Evolutionary conservation across 192 early-diverging fungal species (phyloP).

Genomic region (Coemansia sp.): DNA sequence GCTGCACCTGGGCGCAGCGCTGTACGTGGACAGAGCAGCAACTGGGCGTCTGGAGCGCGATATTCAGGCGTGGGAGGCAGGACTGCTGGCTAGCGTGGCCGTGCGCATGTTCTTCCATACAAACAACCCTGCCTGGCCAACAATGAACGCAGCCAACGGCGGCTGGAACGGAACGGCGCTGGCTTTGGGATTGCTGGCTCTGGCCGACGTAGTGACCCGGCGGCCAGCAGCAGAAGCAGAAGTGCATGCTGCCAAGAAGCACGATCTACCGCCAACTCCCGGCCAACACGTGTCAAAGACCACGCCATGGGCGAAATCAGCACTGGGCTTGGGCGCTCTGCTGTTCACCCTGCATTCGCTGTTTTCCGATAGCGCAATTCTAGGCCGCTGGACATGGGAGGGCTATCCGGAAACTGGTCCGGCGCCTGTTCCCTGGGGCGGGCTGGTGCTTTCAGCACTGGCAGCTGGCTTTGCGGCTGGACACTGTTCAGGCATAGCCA

Average conservation of each 20-base stretch:
- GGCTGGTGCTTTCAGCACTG: slow-evolving; percentile 60
- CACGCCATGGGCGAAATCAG: slow-evolving; percentile 47
- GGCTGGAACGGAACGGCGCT: slow-evolving; percentile 69
- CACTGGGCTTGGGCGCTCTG: slow-evolving; percentile 62
- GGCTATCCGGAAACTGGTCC: slow-evolving; percentile 77
- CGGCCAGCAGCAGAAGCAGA: slow-evolving; percentile 21
- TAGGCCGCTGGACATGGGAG: slow-evolving; percentile 70
- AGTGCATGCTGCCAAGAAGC: slow-evolving; percentile 35
- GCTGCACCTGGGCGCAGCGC: slow-evolving; percentile 58
- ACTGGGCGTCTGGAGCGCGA: slow-evolving; percentile 62
- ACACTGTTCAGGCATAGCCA: slow-evolving; percentile 38
- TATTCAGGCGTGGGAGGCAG: slow-evolving; percentile 64
- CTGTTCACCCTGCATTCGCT: slow-evolving; percentile 74
- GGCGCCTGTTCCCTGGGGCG: slow-evolving; percentile 69
- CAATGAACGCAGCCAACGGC: slow-evolving; percentile 70
- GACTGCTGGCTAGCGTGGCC: slow-evolving; percentile 64
- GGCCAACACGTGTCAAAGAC: too few relatives aligned
- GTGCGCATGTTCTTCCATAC: slow-evolving; percentile 75
- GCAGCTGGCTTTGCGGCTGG: slow-evolving; percentile 54
- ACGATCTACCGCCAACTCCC: slow-evolving; percentile 15
- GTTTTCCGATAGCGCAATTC: slow-evolving; percentile 70
- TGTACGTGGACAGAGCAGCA: slow-evolving; percentile 55
- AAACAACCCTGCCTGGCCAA: slow-evolving; percentile 82
- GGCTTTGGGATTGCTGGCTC: slow-evolving; percentile 60
- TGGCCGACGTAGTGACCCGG: slow-evolving; percentile 57